Percentiles rank a stretch among this genome's conserved stretches.
These are phyloP conservation scores for Picea mariana DNA, from an alignment of 83 land plant genomes.

Conservation along the genomic window DNA sequence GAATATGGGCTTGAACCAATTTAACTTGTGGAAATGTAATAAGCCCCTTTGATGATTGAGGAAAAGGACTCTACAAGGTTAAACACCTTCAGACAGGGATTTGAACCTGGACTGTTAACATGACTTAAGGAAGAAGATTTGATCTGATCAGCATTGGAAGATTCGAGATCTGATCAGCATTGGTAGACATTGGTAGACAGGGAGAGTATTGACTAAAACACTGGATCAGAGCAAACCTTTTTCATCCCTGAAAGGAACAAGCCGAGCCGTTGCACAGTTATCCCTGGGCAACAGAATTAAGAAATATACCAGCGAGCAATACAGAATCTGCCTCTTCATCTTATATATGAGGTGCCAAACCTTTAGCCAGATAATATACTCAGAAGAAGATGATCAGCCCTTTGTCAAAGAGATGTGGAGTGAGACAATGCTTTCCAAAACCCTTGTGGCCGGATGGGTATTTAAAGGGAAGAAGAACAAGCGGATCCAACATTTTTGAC, in stretches of 20 bases:
- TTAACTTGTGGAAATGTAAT: no score
- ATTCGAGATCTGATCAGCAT: no score
- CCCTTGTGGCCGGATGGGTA: neutral
- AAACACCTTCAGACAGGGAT: no score
- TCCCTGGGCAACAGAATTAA: neutral
- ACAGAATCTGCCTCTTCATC: conserved; percentile 7
- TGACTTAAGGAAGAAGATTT: no score
- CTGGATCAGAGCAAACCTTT: conserved; percentile 3
- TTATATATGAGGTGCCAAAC: neutral
- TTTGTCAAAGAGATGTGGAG: neutral
- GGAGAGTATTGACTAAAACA: neutral
- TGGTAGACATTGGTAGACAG: no score
- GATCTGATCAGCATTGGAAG: no score
- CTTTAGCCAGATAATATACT: neutral
- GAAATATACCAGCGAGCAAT: neutral
- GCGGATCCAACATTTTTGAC: neutral
- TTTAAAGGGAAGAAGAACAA: neutral
- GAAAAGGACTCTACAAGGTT: no score
- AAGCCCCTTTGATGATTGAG: no score
- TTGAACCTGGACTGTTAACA: no score
- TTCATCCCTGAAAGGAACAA: neutral
- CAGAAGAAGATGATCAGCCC: neutral
- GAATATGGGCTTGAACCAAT: no score
- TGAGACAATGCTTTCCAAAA: neutral
- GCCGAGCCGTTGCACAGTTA: conserved; percentile 1